A percentile compares a stretch with the other conserved stretches of the same genome.
Conservation (phyloP, 202 grass and related monocot species). For the Musa balbisiana region DNA sequence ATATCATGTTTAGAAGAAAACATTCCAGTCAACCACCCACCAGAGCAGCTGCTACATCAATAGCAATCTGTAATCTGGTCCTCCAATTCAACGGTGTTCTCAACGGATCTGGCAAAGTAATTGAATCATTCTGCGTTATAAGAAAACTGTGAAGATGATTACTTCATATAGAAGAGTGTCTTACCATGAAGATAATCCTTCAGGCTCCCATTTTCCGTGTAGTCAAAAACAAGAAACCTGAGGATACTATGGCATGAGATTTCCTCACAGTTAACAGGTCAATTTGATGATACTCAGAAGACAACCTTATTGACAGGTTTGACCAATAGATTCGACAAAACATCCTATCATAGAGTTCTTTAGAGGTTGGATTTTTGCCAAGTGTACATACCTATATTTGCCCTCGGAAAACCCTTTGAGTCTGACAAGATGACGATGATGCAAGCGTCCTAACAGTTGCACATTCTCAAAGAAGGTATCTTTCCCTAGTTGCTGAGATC, state of each 20-base stretch:
- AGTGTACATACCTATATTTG: slow-evolving; percentile 36
- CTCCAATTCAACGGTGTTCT: slow-evolving; percentile 84
- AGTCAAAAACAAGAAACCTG: slow-evolving; percentile 86
- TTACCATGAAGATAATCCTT: slow-evolving; percentile 88
- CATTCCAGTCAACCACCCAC: slow-evolving; percentile 25
- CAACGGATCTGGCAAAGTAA: slow-evolving; percentile 53
- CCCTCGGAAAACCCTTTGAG: slow-evolving; percentile 67
- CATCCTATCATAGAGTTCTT: not conserved
- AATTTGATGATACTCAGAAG: not conserved
- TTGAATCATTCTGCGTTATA: not conserved
- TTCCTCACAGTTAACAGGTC: not conserved
- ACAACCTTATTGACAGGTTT: not conserved
- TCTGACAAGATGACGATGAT: slow-evolving; percentile 77
- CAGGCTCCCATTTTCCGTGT: slow-evolving; percentile 76
- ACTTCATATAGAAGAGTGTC: not conserved
- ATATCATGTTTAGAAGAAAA: not conserved
- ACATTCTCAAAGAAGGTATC: slow-evolving; percentile 54
- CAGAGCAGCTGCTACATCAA: slow-evolving; percentile 82
- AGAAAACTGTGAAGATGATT: not conserved
- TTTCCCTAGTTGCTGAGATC: slow-evolving; percentile 21
- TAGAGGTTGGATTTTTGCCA: not conserved
- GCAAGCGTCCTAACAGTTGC: slow-evolving; percentile 60
- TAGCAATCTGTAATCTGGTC: slow-evolving; percentile 75
- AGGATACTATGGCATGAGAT: not conserved
- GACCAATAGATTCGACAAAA: not conserved